phyloP scores from a whole-genome alignment of 1,284 basidiomycete genomes.

The Tilletiopsis washingtonensis region DNA sequence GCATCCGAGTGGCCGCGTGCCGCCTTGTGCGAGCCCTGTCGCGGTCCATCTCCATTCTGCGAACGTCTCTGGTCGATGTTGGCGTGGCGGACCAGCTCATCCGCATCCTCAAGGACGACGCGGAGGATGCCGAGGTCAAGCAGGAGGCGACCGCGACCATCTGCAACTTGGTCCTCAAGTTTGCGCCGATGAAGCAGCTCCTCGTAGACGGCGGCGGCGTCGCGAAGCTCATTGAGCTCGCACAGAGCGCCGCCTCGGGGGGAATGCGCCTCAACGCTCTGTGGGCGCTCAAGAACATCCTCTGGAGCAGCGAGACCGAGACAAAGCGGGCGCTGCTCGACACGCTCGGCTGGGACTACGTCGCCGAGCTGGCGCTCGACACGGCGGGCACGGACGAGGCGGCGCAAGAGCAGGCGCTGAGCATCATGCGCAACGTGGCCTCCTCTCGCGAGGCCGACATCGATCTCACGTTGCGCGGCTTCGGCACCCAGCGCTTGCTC shows the following conservation, averaged over 20 bases:
- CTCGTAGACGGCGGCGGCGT: slow-evolving; percentile 30
- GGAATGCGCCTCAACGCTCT: slow-evolving; percentile 25
- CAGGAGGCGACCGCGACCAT: slow-evolving; percentile 31
- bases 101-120: slow-evolving; percentile 19
- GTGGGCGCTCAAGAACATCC: slow-evolving; percentile 42
- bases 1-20: slow-evolving; percentile 36
- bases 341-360: slow-evolving; percentile 15
- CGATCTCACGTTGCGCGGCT: slow-evolving; percentile 17
- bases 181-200: slow-evolving; percentile 37
- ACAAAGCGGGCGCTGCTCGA: slow-evolving; percentile 22
- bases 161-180: slow-evolving; percentile 40
- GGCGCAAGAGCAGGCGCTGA: slow-evolving; percentile 36
- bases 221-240: slow-evolving; percentile 19
- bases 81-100: slow-evolving; percentile 32
- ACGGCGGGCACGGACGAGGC: neutral
- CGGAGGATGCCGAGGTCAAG: slow-evolving; percentile 23
- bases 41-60: slow-evolving; percentile 33
- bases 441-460: slow-evolving; percentile 22
- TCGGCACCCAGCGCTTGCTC: slow-evolving; percentile 23
- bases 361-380: slow-evolving; percentile 10
- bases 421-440: slow-evolving; percentile 37
- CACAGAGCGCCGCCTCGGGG: slow-evolving; percentile 1
- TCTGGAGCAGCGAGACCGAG: slow-evolving; percentile 21
- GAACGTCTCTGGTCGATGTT: slow-evolving; percentile 39
- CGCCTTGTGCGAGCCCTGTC: slow-evolving; percentile 30